Percentiles rank a stretch among this genome's conserved stretches.
phyloP scores from a whole-genome alignment of 371 early-diverging fungal species.

The Vairimorpha ceranae region DNA sequence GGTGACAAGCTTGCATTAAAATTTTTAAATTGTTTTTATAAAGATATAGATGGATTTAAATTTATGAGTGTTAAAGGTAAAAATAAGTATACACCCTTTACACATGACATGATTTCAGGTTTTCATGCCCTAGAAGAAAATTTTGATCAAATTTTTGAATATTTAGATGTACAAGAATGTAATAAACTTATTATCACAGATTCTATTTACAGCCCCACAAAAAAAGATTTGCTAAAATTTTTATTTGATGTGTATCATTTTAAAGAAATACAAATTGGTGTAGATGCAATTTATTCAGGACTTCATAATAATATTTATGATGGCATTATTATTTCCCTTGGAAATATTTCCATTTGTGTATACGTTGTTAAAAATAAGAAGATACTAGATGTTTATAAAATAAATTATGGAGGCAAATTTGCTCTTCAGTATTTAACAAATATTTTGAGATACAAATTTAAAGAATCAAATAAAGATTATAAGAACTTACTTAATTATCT shows the following conservation, averaged over 20 bases:
- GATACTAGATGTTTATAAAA: conserved; percentile 55
- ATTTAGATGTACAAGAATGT: conserved; percentile 40
- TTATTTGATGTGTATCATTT: conserved; percentile 56
- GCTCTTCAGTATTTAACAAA: conserved; percentile 46
- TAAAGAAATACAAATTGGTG: conserved; percentile 54
- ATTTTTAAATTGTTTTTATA: conserved; percentile 57
- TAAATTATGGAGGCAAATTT: conserved; percentile 58
- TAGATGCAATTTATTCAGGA: conserved; percentile 59
- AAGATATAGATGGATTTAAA: conserved; percentile 50
- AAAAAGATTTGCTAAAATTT: conserved; percentile 37
- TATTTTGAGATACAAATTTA: conserved; percentile 42
- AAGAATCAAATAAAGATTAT: conserved; percentile 42
- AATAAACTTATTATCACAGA: conserved; percentile 58
- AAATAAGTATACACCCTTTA: conserved; percentile 9
- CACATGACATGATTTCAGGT: conserved; percentile 52
- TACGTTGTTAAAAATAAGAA: conserved; percentile 10
- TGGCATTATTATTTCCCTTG: conserved; percentile 26
- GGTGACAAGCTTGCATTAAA: conserved; percentile 21
- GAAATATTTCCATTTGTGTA: conserved; percentile 18
- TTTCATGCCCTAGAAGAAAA: conserved; percentile 58
- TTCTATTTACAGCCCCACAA: conserved; percentile 53
- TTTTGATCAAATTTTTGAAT: conserved; percentile 51
- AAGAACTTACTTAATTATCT: conserved; percentile 38
- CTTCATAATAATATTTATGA: conserved; percentile 38
- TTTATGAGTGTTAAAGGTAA: conserved; percentile 47